phyloP scores from a whole-genome alignment of 2,329 filamentous ascomycete species.

The Kalmusia sp. region DNA sequence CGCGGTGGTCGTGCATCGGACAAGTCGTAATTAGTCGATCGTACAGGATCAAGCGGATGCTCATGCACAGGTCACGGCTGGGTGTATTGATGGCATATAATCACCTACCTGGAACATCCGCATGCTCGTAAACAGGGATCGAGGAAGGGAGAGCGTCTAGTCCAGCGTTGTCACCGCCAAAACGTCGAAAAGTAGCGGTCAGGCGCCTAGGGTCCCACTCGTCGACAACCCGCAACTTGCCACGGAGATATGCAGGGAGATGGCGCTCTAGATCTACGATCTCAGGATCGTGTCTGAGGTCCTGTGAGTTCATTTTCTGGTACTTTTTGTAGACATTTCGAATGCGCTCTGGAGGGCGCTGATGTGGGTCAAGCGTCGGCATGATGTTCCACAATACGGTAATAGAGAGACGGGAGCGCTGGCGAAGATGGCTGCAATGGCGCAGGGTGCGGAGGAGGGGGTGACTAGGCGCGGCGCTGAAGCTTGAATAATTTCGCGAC shows the following conservation, averaged over 20 bases:
- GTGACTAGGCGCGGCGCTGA: too few relatives aligned
- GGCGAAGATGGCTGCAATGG: too few relatives aligned
- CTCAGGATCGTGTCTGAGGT: slow-evolving; percentile 57
- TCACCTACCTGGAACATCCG: slow-evolving; percentile 70
- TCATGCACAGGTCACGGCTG: too few relatives aligned
- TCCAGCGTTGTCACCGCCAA: slow-evolving; percentile 23
- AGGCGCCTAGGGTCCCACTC: slow-evolving; percentile 26
- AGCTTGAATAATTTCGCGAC: not conserved
- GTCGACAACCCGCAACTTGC: slow-evolving; percentile 30
- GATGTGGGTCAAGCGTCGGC: slow-evolving; percentile 71
- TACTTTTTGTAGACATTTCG: slow-evolving; percentile 78
- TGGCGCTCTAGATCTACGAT: slow-evolving; percentile 49
- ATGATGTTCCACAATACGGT: slow-evolving; percentile 15
- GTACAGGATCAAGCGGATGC: too few relatives aligned
- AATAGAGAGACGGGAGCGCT: too few relatives aligned
- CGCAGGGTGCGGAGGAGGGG: too few relatives aligned
- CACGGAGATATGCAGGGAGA: slow-evolving; percentile 35
- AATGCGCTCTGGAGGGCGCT: slow-evolving; percentile 75
- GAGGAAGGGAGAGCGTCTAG: slow-evolving; percentile 6
- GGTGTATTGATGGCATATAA: not conserved
- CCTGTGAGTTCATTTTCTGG: slow-evolving; percentile 63
- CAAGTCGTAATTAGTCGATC: too few relatives aligned
- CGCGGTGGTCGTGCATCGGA: too few relatives aligned
- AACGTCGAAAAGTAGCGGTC: slow-evolving; percentile 30
- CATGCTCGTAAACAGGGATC: slow-evolving; percentile 65